A percentile compares a stretch with the other conserved stretches of the same genome.
Conservation (phyloP, 2,329 filamentous ascomycete species). For the Curvularia eragrostidis region DNA sequence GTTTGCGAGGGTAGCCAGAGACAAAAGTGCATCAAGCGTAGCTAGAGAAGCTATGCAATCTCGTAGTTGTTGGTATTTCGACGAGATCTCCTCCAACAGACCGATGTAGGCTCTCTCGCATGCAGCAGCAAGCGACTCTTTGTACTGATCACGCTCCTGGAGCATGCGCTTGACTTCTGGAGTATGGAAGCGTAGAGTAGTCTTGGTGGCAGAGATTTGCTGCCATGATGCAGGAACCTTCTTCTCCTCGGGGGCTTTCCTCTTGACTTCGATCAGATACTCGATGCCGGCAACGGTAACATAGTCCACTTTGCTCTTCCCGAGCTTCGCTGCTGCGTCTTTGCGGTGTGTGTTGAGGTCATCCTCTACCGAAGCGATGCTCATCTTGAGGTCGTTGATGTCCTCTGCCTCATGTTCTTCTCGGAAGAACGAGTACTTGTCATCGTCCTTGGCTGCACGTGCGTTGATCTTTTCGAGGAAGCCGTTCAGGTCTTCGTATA, state of each 20-base stretch:
- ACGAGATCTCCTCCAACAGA: constrained; percentile 75
- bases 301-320: constrained; percentile 76
- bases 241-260: constrained; percentile 71
- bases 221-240: constrained; percentile 91
- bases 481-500: constrained; percentile 72
- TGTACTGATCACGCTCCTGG: constrained; percentile 90
- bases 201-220: constrained; percentile 95
- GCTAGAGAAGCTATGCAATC: constrained; percentile 87
- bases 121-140: constrained; percentile 88
- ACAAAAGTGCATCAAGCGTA: constrained; percentile 87
- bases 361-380: constrained; percentile 90
- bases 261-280: constrained; percentile 91
- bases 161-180: constrained; percentile 85
- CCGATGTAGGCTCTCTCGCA: constrained; percentile 82
- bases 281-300: constrained; percentile 89
- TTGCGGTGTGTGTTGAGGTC: constrained; percentile 80
- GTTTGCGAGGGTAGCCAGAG: constrained; percentile 80
- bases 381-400: constrained; percentile 88
- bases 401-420: constrained; percentile 87
- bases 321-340: constrained; percentile 74
- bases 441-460: constrained; percentile 80
- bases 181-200: constrained; percentile 89
- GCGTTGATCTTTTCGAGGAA: constrained; percentile 87
- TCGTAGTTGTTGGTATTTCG: constrained; percentile 87
- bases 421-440: constrained; percentile 94